A percentile compares a stretch with the other conserved stretches of the same genome.
phyloP scores from a whole-genome alignment of 225 moss, liverwort and hornwort species.

The Rhytidiadelphus loreus region DNA sequence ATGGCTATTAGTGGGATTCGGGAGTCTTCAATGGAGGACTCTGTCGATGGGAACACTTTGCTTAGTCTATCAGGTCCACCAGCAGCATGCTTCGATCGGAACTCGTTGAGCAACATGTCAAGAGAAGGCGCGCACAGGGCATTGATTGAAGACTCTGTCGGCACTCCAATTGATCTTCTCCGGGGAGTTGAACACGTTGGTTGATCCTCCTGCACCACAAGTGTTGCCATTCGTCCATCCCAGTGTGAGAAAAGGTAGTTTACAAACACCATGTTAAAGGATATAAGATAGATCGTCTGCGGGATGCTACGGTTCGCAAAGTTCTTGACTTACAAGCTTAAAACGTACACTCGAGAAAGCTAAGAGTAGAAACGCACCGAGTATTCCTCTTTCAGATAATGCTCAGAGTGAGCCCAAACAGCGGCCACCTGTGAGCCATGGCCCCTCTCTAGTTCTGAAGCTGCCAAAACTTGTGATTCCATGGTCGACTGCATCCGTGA shows the following conservation, averaged over 20 bases:
- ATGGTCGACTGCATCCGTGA: constrained; percentile 60
- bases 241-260: background rate
- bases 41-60: constrained; percentile 43
- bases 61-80: constrained; percentile 49
- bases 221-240: background rate
- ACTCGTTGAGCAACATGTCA: constrained; percentile 57
- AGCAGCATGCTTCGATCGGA: constrained; percentile 36
- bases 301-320: background rate
- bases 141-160: constrained; percentile 51
- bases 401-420: constrained; percentile 41
- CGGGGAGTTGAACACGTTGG: constrained; percentile 65
- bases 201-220: constrained; percentile 54
- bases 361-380: constrained; percentile 19
- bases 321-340: background rate
- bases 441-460: constrained; percentile 39
- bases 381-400: constrained; percentile 55
- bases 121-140: constrained; percentile 69
- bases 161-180: constrained; percentile 55
- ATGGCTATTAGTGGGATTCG: constrained; percentile 51
- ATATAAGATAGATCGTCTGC: background rate
- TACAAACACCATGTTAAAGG: background rate
- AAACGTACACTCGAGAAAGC: background rate
- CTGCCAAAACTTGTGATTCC: constrained; percentile 48
- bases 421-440: constrained; percentile 44
- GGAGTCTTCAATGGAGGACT: constrained; percentile 50